These are phyloP conservation scores for Phytophthora syringae DNA, from an alignment of 352 stramenopile genomes.

Conservation along the genomic window DNA sequence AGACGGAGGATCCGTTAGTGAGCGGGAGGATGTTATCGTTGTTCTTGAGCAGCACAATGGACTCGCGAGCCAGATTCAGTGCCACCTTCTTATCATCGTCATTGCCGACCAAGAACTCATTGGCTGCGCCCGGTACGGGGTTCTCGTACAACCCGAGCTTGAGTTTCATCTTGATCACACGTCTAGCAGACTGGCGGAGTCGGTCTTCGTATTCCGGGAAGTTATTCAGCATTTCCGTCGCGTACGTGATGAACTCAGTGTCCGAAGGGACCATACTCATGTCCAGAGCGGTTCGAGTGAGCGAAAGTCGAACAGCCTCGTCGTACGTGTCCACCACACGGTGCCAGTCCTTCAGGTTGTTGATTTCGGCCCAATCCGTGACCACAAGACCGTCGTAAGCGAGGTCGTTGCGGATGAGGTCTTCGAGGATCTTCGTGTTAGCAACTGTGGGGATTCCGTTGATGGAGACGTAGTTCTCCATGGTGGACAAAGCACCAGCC, in stretches of 20 bases:
- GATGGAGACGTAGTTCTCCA: conserved; percentile 94
- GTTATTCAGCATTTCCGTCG: conserved; percentile 48
- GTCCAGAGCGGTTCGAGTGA: conserved; percentile 82
- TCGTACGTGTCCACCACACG: conserved; percentile 51
- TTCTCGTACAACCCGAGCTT: conserved; percentile 73
- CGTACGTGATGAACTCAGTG: conserved; percentile 55
- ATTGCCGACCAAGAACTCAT: conserved; percentile 50
- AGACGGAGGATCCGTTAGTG: conserved; percentile 42
- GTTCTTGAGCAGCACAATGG: conserved; percentile 87
- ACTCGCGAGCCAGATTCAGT: conserved; percentile 74
- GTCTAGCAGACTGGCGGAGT: conserved; percentile 58
- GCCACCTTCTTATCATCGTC: conserved; percentile 51
- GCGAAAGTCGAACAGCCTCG: conserved; percentile 70
- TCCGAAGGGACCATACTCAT: conserved; percentile 90
- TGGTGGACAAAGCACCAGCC: conserved; percentile 81
- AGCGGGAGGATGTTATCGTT: conserved; percentile 55
- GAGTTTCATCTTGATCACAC: conserved; percentile 83
- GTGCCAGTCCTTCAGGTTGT: conserved; percentile 79
- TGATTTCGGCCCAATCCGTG: conserved; percentile 93
- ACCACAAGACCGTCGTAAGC: conserved; percentile 87
- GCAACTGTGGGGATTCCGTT: conserved; percentile 90
- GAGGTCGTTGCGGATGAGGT: conserved; percentile 83
- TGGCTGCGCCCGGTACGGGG: conserved; percentile 51
- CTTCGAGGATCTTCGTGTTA: conserved; percentile 79
- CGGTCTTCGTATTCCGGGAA: conserved; percentile 43